These are phyloP conservation scores for Hypomyces perniciosus DNA, from an alignment of 2,329 filamentous ascomycete genomes.

Conservation along the genomic window DNA sequence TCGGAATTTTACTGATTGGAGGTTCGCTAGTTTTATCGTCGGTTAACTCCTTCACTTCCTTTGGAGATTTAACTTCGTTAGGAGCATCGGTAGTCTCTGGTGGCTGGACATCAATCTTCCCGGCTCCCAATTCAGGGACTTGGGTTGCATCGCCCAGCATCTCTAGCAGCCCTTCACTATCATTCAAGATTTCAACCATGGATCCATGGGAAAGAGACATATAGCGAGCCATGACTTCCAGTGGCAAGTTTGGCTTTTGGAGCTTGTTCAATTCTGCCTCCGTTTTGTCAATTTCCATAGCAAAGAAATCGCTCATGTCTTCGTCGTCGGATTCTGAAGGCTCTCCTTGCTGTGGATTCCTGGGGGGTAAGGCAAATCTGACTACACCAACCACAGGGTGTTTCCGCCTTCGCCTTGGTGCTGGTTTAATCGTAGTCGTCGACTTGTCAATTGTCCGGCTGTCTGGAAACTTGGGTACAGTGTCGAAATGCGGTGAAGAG, in stretches of 20 bases:
- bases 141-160: constrained; percentile 34
- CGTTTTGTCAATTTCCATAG: constrained; percentile 45
- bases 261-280: constrained; percentile 45
- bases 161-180: constrained; percentile 37
- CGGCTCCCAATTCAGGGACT: not conserved
- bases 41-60: not conserved
- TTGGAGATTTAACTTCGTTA: not conserved
- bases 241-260: constrained; percentile 34
- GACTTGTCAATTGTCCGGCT: not conserved
- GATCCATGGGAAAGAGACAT: constrained; percentile 44
- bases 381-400: constrained; percentile 28
- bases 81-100: not conserved
- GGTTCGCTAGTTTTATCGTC: too few relatives aligned
- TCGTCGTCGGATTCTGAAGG: constrained; percentile 50
- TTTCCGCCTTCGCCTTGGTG: constrained; percentile 21
- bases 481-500: not conserved
- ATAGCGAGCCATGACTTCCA: constrained; percentile 39
- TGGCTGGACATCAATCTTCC: constrained; percentile 2
- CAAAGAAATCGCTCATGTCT: constrained; percentile 52
- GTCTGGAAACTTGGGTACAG: not conserved
- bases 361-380: constrained; percentile 36
- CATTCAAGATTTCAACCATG: constrained; percentile 40
- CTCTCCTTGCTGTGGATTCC: constrained; percentile 26
- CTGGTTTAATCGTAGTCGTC: not conserved
- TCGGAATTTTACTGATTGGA: too few relatives aligned